Conservation (phyloP, 1,139 yeast species). For the Wickerhamomyces sp. region DNA sequence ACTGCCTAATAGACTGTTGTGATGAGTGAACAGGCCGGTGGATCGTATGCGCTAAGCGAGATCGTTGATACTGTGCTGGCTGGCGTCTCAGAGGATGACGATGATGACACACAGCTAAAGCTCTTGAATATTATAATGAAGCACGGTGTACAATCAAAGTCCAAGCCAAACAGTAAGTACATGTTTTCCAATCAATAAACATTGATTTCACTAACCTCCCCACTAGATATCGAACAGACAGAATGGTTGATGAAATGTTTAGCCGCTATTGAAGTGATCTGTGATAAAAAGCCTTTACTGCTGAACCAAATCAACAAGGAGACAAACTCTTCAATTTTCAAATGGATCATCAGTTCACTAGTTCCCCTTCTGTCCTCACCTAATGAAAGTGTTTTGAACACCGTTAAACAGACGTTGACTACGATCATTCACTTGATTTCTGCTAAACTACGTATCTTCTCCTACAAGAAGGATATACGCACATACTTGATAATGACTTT, state of each 20-base stretch:
- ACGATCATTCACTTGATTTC: conserved; percentile 19
- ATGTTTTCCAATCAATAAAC: not conserved
- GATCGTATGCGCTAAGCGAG: conserved; percentile 7
- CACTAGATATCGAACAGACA: conserved; percentile 1
- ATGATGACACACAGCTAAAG: conserved; percentile 5
- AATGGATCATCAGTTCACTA: conserved; percentile 19
- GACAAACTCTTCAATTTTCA: conserved; percentile 8
- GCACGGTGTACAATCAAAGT: conserved; percentile 9
- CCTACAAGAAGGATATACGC: conserved; percentile 17
- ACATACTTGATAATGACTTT: conserved; percentile 11
- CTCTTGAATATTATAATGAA: conserved; percentile 9
- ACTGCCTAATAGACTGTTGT: not conserved
- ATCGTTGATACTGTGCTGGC: conserved; percentile 6
- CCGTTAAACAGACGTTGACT: conserved; percentile 20
- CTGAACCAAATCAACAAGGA: conserved; percentile 13
- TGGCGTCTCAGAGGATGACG: conserved; percentile 1
- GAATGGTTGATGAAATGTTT: conserved; percentile 18
- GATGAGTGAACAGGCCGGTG: conserved; percentile 3
- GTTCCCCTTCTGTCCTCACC: conserved; percentile 13
- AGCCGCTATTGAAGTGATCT: conserved; percentile 18
- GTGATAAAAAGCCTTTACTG: conserved; percentile 17
- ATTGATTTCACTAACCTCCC: not conserved
- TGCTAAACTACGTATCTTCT: conserved; percentile 15
- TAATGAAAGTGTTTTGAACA: conserved; percentile 12
- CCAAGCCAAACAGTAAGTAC: conserved; percentile 3